Evolutionary conservation across 83 land plant species (phyloP), one percentile per base, ranked within the genome.

Genomic region (Picea mariana): DNA sequence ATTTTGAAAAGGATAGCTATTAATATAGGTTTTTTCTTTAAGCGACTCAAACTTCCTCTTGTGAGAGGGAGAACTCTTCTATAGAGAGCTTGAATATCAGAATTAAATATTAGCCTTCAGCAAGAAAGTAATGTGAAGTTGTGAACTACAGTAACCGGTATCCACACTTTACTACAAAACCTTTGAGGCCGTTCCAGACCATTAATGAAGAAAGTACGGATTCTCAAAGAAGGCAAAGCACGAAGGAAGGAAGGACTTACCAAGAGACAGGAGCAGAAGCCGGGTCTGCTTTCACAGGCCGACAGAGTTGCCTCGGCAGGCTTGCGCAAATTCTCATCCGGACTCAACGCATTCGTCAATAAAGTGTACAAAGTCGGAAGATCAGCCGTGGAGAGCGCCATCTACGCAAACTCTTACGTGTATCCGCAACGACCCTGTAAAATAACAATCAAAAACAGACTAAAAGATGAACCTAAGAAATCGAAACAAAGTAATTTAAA

Each of bases 211-310:
- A 68, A 69, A 18, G 3, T 38, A 17, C 18, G 21, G 8, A 17
- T 34, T 69, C 4, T 2, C 38, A 34, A 69, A 69, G 44, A 18
- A 34, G 38, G 9, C 8, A 38, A 69, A 69, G 20, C 17, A 67
- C 8, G 42, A 69, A 69, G 1, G 75, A 73, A 42, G 44, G 27
- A 73, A 73, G 5, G 77, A 55, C 81, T 79, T 88, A 97, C 99
- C 93, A 97, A 84, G 67, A 97, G 93, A 82, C 97, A 92, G 49
- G 98, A 97, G 90, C 99, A 97, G 84, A 97, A 97, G 58, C 97
- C 98, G 5, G 99, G 92, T 42, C 91, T 85, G 72, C 73, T 89
- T 83, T 96, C 99, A 84, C 90, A 90, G 76, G 93, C 87, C 20
- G 94, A 79, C 66, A 97, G 95, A 31, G 94, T 85, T 42, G 88